Base-by-base conservation (phyloP, 257 asterid species). In the Nicotiana tabacum region DNA sequence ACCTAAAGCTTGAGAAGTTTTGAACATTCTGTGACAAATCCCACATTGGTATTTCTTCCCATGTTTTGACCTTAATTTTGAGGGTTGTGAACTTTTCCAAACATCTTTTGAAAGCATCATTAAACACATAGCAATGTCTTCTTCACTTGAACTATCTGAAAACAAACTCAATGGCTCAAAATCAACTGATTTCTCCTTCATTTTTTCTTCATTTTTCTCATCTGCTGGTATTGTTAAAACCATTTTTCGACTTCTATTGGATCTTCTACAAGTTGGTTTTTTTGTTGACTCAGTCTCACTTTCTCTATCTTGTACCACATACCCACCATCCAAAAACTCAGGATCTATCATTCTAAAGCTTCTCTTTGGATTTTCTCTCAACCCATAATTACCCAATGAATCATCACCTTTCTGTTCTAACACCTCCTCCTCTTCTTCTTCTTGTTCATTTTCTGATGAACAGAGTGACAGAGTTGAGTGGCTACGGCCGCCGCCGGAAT, bases 41-140 rank as follows among this genome's bases (percentile, higher is more conserved):
- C 82, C 90, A 58, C 95, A 90, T 81, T 79, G 77, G 84, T 83
- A 58, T 21, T 66, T 82, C 21, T 62, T 84, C 7, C 17, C 32
- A n/a, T 43, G 51, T 43, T 43, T 43, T 9, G 51, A 2, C 51
- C 51, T 43, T 9, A 43, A 43, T 30, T 70, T 56, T 60, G 55
- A 29, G n/a, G 81, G 46, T 78, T 66, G 61, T 30, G 56, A 53
- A 39, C 48, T 32, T 15, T 58, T 66, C 92, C 93, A 84, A 46
- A 81, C 90, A 85, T 90, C 95, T 66, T 85, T 90, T 5, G 97
- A 93, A 16, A 93, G 91, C 97, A 90, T 92, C 74, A 93, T 72
- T 83, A 93, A 67, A 58, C 93, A 90, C 88, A 83, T 18, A 46
- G 97, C 97, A 24, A 90, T 91, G 18, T 91, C 94, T 37, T 91